Evolutionary conservation across 441 rosid species (phyloP), one percentile per base, ranked within the genome.

Genomic region (Flueggea neowawraea): DNA sequence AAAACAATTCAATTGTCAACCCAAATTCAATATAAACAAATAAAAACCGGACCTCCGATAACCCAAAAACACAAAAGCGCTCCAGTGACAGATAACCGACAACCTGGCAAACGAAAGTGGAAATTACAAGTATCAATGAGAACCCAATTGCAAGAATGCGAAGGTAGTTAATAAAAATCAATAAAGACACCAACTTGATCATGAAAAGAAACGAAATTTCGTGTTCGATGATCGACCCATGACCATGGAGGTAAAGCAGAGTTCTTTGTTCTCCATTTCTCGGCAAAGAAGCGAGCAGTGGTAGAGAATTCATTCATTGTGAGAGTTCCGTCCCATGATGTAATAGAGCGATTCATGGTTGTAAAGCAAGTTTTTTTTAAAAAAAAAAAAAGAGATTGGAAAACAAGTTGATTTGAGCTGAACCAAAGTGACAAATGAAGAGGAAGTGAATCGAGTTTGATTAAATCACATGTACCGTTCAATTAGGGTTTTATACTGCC

Each of bases 11-110:
- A 58, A 16, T 6, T 33, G 2, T 41, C 36, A 22, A 41, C 5
- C 55, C 54, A 14, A 31, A 22, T 28, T 55, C 41, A 55, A 32
- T 10, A 7, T 55, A 22, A 16, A 16, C 3, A 16, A 12, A 16
- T 6, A 2, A 10, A 58, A 55, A 57, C 31, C 54, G 17, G 58
- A 82, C 92, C 84, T 84, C 71, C 54, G 47, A 53, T 61, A 83
- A 72, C 44, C 60, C 58, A 54, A 65, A 64, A 64, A 83, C 57
- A 44, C 80, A 44, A 49, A 76, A 65, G 58, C 78, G 79, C 75
- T 94, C 95, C n/a, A 89, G 69, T 7, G 94, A 82, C 65, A 94
- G 75, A 78, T 82, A 91, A 39, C 87, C 90, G 53, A 84, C 84
- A 1, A 49, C 77, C 86, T 82, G 58, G 52, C 57, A 71, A 54